phyloP scores from a whole-genome alignment of 106 monocot genomes.

The Iris macrosiphon region DNA sequence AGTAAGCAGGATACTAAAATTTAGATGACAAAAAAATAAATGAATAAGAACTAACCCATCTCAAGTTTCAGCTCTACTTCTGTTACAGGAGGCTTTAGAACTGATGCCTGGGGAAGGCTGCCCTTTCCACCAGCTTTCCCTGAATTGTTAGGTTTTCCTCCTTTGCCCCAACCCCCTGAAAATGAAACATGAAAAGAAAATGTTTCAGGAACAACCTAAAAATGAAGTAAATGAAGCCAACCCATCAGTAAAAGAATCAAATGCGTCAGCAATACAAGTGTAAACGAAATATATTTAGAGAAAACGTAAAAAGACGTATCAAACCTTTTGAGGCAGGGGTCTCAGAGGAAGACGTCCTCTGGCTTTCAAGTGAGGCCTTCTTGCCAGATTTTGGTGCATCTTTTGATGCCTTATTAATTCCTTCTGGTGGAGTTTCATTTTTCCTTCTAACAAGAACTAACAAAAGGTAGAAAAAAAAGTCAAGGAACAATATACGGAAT shows the following conservation, averaged over 20 bases:
- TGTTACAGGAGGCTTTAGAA: slow-evolving; percentile 16
- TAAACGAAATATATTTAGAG: background rate
- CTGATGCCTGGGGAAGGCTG: slow-evolving; percentile 15
- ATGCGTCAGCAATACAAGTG: background rate
- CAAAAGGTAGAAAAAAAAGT: slow-evolving; percentile 5
- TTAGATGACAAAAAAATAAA: background rate
- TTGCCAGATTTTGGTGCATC: slow-evolving; percentile 18
- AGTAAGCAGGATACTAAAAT: background rate
- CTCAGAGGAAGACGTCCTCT: slow-evolving; percentile 14
- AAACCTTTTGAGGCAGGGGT: slow-evolving; percentile 31
- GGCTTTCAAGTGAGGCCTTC: slow-evolving; percentile 14
- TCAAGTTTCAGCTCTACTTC: slow-evolving; percentile 58
- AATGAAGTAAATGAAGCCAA: background rate
- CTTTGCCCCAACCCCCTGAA: slow-evolving; percentile 36
- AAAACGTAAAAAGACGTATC: background rate
- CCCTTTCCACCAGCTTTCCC: slow-evolving; percentile 52
- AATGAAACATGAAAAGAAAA: slow-evolving; percentile 3
- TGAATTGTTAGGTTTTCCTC: slow-evolving; percentile 25
- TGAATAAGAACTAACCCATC: slow-evolving; percentile 32
- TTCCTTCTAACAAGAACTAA: slow-evolving; percentile 31
- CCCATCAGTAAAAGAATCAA: background rate
- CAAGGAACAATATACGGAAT: background rate
- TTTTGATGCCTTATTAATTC: slow-evolving; percentile 22
- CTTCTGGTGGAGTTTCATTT: slow-evolving; percentile 6
- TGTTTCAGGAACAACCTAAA: background rate